Evolutionary conservation across 1,284 basidiomycete species (phyloP), one percentile per base, ranked within the genome.

Genomic region (Apiotrichum porosum): DNA sequence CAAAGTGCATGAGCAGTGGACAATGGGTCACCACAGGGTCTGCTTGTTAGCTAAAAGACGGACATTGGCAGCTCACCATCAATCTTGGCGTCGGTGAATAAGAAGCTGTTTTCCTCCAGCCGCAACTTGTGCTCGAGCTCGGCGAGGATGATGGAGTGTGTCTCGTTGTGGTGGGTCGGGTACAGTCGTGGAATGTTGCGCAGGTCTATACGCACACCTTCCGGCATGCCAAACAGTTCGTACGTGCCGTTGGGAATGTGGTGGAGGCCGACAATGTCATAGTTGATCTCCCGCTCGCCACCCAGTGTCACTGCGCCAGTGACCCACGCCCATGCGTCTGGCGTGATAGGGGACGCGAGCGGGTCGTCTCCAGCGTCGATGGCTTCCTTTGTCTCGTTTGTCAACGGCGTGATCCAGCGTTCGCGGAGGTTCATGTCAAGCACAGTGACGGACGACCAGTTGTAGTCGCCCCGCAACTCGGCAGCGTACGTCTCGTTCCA

Each of bases 231-330:
- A 51, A 85, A 79, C 1, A 86, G 85, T 61, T 83, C 85, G 34
- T 91, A 81, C 1, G 85, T 81, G 2, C 89, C 89, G 56, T 87
- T 86, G 9, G 79, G 74, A 9, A 85, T 58, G 62, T 87, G 82
- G 70, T 91, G 88, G 13, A 92, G 76, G 3, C 86, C 89, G 42
- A 61, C 63, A 33, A 74, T 60, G 34, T 62, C 58, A 49, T 74
- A 74, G 15, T 63, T 58, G 21, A 71, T 45, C 6, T 28, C 44
- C 26, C 22, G 37, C 37, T 22, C n/a, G 13, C 39, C 24, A 9
- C 56, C 45, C 2, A 66, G 46, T 3, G 58, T 65, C 13, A 53
- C 41, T 17, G 46, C 52, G 15, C 65, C 66, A 50, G 59, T 62
- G n/a, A 68, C 53, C 69, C 68, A 69, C 10, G 54, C 55, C 66